Evolutionary conservation across 257 asterid genomes (phyloP), one percentile per base, ranked within the genome.

Genomic region (Apocynum venetum): DNA sequence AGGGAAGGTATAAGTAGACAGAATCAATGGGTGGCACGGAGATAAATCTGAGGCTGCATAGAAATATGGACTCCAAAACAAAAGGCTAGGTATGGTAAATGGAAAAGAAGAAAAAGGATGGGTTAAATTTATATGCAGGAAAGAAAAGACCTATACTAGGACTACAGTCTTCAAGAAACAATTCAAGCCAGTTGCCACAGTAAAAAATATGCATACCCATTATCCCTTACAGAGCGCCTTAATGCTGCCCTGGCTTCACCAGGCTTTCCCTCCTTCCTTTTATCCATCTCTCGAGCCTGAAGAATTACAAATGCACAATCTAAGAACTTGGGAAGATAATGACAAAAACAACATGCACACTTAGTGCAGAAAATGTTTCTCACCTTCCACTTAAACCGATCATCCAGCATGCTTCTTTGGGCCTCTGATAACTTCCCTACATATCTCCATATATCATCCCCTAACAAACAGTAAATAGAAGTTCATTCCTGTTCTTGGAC

Each of bases 211-310:
- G 72, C 92, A 77, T 87, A 96, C 99, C 91, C 97, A 78, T 84
- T 96, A 85, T 96, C 99, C 80, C 98, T 91, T 87, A 93, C 99
- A 48, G 98, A 91, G 76, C 99, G 98, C 85, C 98, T 86, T 72
- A 93, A 82, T 78, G 96, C 93, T 75, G 95, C 94, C 90, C 98
- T 87, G 79, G 96, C 94, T 84, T 96, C 98, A 25, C 99, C 98
- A 43, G 99, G 99, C 78, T 90, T 89, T 1, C 98, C 98, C 84
- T 96, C 99, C 83, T 86, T 96, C 80, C 93, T 88, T 82, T 91
- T 96, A 74, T 96, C 98, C 99, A 96, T 96, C 86, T 96, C 99
- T 44, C 97, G 94, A 67, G 98, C 99, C 99, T 96, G 88, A 76
- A 48, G 84, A 77, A 70, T 79, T 43, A 44, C 19, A 19, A n/a